A percentile compares a stretch with the other conserved stretches of the same genome.
Conservation (phyloP, 1,284 basidiomycete genomes). For the Ganoderma multipileum region DNA sequence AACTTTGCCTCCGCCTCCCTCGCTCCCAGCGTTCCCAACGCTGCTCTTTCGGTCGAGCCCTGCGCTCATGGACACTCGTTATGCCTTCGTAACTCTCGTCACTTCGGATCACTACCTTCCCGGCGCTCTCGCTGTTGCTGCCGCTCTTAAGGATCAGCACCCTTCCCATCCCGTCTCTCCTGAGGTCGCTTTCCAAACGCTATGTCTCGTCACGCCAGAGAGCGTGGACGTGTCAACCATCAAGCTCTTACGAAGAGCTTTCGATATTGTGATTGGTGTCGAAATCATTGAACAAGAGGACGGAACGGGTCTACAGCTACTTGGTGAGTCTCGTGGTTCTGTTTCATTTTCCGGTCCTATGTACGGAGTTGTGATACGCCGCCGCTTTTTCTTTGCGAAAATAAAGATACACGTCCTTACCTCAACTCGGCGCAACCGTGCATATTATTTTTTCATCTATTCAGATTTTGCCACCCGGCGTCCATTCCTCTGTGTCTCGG, state of each 20-base stretch:
- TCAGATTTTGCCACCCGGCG: background rate
- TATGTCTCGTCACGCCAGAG: conserved; percentile 94
- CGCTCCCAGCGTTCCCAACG: conserved; percentile 35
- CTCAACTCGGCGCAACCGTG: no score
- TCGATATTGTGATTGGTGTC: conserved; percentile 89
- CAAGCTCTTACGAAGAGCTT: conserved; percentile 81
- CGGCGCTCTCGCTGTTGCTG: conserved; percentile 87
- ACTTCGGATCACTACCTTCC: conserved; percentile 93
- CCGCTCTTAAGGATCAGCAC: conserved; percentile 85
- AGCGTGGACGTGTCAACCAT: conserved; percentile 89
- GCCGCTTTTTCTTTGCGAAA: conserved; percentile 6
- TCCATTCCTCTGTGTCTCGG: background rate
- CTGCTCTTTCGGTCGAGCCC: conserved; percentile 34
- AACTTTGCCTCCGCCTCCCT: conserved; percentile 20
- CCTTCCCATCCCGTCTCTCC: conserved; percentile 57
- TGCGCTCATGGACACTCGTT: conserved; percentile 62
- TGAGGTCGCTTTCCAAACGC: conserved; percentile 80
- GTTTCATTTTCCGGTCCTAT: background rate
- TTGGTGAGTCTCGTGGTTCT: conserved; percentile 66
- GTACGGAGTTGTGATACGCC: background rate
- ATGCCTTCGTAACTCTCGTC: conserved; percentile 89
- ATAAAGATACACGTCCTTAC: background rate
- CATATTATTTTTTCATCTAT: background rate
- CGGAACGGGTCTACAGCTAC: conserved; percentile 68
- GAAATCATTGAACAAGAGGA: conserved; percentile 81